These are phyloP conservation scores for Saprolegnia diclina DNA, from an alignment of 352 stramenopile species.

Conservation along the genomic window DNA sequence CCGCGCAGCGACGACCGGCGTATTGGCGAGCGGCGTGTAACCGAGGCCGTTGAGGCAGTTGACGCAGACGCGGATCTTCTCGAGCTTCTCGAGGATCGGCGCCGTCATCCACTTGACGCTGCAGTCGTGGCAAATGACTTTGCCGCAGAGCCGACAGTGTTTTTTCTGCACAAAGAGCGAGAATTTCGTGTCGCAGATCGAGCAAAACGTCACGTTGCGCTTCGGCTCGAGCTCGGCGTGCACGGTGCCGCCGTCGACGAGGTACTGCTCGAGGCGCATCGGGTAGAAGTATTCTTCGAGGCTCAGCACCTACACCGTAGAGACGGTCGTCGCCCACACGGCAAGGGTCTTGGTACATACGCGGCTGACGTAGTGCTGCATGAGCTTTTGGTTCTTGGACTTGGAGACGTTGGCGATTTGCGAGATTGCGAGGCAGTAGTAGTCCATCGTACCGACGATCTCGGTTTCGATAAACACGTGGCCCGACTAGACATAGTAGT, in stretches of 20 bases:
- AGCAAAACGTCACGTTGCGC: slow-evolving; percentile 19
- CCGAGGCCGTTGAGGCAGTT: background rate
- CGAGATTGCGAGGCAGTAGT: background rate
- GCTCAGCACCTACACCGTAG: background rate
- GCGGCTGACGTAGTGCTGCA: background rate
- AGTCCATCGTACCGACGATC: background rate
- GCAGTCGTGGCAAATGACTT: slow-evolving; percentile 21
- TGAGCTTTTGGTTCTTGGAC: background rate
- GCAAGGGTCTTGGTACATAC: background rate
- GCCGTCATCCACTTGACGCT: slow-evolving; percentile 5
- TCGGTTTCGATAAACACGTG: background rate
- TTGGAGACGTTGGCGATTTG: background rate
- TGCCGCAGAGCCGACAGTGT: slow-evolving; percentile 24
- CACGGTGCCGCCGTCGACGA: background rate
- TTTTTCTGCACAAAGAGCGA: slow-evolving; percentile 26
- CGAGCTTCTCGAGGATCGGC: background rate
- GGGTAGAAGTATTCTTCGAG: background rate
- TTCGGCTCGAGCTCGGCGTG: background rate
- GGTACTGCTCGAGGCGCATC: background rate
- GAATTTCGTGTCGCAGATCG: slow-evolving; percentile 25
- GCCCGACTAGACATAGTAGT: background rate
- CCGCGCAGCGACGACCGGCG: background rate
- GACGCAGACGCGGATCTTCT: background rate
- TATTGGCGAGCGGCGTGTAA: background rate
- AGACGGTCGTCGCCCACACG: background rate